phyloP scores from a whole-genome alignment of 257 asterid genomes.

The Primulina tabacum region DNA sequence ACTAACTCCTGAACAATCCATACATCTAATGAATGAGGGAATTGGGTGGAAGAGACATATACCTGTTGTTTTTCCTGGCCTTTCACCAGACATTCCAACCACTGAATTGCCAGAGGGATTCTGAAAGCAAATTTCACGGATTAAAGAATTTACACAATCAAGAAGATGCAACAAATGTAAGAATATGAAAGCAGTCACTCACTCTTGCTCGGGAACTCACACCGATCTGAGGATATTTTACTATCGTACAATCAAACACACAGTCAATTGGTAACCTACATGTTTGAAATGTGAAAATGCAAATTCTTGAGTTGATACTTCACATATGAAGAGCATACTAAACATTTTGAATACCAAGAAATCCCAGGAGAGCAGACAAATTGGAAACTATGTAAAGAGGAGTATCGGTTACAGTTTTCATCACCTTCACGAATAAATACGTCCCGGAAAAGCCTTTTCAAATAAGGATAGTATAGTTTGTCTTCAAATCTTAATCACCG shows the following conservation, averaged over 20 bases:
- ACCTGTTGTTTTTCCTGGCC: conserved; percentile 79
- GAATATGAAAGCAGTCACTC: conserved; percentile 26
- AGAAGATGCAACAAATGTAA: conserved; percentile 20
- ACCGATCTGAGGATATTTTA: conserved; percentile 94
- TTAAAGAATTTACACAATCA: conserved; percentile 13
- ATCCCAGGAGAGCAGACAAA: background rate
- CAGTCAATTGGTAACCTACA: conserved; percentile 93
- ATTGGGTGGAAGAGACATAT: conserved; percentile 7
- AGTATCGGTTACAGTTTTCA: conserved; percentile 5
- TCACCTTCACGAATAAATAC: conserved; percentile 94
- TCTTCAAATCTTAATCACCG: conserved; percentile 89
- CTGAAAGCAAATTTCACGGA: conserved; percentile 38
- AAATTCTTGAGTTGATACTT: conserved; percentile 14
- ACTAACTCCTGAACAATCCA: background rate
- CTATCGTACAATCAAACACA: conserved; percentile 92
- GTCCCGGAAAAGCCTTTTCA: conserved; percentile 90
- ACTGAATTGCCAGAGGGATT: conserved; percentile 63
- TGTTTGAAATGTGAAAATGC: background rate
- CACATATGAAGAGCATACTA: background rate
- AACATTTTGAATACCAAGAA: conserved; percentile 10
- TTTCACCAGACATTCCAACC: conserved; percentile 85
- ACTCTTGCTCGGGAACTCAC: conserved; percentile 80
- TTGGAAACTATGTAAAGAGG: background rate
- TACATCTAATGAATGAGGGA: background rate
- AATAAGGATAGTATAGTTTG: conserved; percentile 89